These are phyloP conservation scores for Beauveria caledonica DNA, from an alignment of 2,329 filamentous ascomycete species.

Conservation along the genomic window DNA sequence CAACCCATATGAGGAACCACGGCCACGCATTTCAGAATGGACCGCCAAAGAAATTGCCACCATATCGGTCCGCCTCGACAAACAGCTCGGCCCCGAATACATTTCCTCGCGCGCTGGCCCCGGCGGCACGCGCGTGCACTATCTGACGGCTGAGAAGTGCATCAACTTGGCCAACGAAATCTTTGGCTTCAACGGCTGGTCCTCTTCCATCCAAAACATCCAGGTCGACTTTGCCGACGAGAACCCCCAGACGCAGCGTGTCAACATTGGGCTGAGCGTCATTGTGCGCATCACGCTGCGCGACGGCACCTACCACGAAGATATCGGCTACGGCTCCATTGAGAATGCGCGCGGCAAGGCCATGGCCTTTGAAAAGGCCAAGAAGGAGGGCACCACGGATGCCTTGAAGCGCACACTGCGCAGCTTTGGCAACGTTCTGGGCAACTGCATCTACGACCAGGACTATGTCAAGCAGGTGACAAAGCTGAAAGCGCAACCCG, in stretches of 20 bases:
- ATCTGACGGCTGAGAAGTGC: constrained; percentile 91
- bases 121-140: constrained; percentile 80
- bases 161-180: constrained; percentile 93
- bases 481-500: constrained; percentile 71
- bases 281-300: constrained; percentile 83
- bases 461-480: constrained; percentile 85
- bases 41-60: constrained; percentile 87
- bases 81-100: constrained; percentile 92
- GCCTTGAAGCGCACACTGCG: constrained; percentile 81
- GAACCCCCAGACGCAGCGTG: constrained; percentile 64
- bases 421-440: constrained; percentile 91
- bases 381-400: constrained; percentile 96
- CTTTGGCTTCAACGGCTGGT: constrained; percentile 98
- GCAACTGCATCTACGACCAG: constrained; percentile 99
- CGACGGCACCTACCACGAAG: constrained; percentile 96
- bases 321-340: constrained; percentile 92
- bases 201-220: constrained; percentile 87
- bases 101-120: constrained; percentile 81
- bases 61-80: constrained; percentile 77
- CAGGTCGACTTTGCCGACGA: constrained; percentile 95
- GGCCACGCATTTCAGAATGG: constrained; percentile 65
- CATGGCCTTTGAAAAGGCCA: constrained; percentile 94
- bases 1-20: constrained; percentile 76
- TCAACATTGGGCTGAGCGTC: constrained; percentile 80
- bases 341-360: constrained; percentile 96